A percentile compares a stretch with the other conserved stretches of the same genome.
Conservation (phyloP, 2,329 filamentous ascomycete species). For the Hypoxylon sp. region DNA sequence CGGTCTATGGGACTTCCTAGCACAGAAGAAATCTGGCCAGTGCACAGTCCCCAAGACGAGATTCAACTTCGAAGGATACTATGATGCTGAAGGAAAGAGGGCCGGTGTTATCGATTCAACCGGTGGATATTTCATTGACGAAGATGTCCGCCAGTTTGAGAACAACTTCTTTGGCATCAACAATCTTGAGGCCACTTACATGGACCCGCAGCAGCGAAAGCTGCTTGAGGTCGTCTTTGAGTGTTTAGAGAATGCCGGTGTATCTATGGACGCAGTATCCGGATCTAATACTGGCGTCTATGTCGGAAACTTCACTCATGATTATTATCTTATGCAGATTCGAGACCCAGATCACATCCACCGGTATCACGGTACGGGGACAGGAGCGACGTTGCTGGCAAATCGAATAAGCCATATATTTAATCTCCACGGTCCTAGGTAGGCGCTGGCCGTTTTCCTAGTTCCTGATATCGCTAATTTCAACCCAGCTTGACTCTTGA, state of each 20-base stretch:
- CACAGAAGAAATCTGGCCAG: not conserved
- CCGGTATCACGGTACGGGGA: conserved; percentile 29
- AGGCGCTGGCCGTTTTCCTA: not conserved
- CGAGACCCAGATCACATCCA: conserved; percentile 33
- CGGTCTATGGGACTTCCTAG: not conserved
- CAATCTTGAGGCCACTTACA: not conserved
- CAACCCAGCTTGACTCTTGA: conserved; percentile 48
- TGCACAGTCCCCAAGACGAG: not conserved
- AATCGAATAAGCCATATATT: conserved; percentile 45
- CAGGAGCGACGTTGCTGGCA: conserved; percentile 21
- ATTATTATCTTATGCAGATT: conserved; percentile 35
- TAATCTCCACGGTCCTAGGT: conserved; percentile 48
- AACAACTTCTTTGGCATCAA: not conserved
- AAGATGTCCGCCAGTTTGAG: not conserved
- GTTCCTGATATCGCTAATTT: conserved; percentile 33
- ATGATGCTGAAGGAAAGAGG: not conserved
- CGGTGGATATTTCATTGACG: not conserved
- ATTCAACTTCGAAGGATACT: not conserved
- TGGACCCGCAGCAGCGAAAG: conserved; percentile 6
- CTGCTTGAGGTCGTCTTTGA: not conserved
- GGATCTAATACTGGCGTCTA: conserved; percentile 45
- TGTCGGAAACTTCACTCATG: conserved; percentile 40
- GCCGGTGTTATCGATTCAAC: not conserved
- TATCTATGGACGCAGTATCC: conserved; percentile 31
- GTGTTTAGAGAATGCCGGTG: conserved; percentile 39